Conservation (phyloP, 345 rosid species). For the Psidium guajava region DNA sequence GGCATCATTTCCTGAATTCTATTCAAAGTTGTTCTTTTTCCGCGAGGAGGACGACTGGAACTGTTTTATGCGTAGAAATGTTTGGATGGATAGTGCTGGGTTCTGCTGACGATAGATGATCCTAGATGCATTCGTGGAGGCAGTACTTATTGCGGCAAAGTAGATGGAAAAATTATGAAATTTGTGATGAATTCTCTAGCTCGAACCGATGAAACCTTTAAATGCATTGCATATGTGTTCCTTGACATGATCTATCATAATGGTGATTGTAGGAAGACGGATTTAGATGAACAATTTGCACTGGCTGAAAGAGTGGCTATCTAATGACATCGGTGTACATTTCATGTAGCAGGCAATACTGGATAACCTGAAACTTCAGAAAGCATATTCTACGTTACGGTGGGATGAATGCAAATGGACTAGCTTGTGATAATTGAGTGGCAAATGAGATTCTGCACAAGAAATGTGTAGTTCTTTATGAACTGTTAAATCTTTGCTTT, state of each 20-base stretch:
- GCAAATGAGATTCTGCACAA: not conserved
- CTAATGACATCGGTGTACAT: not conserved
- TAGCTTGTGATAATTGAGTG: not conserved
- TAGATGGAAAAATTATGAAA: not conserved
- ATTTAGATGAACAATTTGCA: not conserved
- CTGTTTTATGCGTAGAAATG: not conserved
- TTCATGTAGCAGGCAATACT: not conserved
- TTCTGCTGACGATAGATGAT: not conserved
- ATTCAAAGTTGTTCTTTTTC: not conserved
- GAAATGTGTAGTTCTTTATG: not conserved
- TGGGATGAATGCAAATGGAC: not conserved
- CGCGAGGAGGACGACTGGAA: not conserved
- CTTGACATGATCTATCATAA: not conserved
- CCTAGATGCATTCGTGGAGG: not conserved
- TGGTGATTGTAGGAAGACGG: not conserved
- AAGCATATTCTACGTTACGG: not conserved
- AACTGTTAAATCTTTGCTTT: not conserved
- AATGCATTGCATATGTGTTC: not conserved
- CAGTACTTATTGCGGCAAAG: not conserved
- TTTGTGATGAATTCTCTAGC: not conserved
- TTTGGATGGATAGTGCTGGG: not conserved
- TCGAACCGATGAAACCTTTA: not conserved
- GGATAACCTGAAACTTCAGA: not conserved
- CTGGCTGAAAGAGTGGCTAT: not conserved
- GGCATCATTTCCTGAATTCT: not conserved